A percentile compares a stretch with the other conserved stretches of the same genome.
phyloP scores from a whole-genome alignment of 2,329 filamentous ascomycete species.

The Dactylellina parvicollis region DNA sequence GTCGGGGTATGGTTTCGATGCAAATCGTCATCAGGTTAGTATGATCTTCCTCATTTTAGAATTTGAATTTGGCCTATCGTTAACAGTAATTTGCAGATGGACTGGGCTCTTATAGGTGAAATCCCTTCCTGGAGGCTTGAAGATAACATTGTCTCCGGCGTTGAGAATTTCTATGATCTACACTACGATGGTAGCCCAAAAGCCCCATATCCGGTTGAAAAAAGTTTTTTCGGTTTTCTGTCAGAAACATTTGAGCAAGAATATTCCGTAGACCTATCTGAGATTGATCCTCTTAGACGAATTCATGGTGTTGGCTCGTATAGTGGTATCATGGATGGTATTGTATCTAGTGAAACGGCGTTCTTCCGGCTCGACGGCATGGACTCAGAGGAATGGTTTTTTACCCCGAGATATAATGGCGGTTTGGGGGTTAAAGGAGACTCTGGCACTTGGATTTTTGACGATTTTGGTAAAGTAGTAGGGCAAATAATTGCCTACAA shows the following conservation, averaged over 20 bases:
- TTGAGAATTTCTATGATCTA: conserved; percentile 51
- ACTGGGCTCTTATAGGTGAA: conserved; percentile 52
- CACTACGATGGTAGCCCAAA: conserved; percentile 52
- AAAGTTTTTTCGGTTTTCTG: conserved; percentile 49
- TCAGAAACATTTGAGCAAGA: conserved; percentile 54
- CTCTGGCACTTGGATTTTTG: conserved; percentile 53
- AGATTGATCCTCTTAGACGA: conserved; percentile 44
- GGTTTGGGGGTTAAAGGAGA: conserved; percentile 48
- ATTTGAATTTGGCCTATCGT: neutral
- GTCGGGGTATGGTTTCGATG: conserved; percentile 51
- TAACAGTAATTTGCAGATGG: conserved; percentile 36
- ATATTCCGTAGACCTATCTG: conserved; percentile 44
- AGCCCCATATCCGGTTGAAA: conserved; percentile 50
- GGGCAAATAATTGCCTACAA: conserved; percentile 55
- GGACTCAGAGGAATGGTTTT: conserved; percentile 54
- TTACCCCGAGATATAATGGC: conserved; percentile 51
- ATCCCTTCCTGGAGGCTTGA: conserved; percentile 52
- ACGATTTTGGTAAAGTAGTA: conserved; percentile 53
- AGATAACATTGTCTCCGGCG: conserved; percentile 51
- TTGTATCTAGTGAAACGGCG: conserved; percentile 46
- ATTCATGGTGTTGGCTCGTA: conserved; percentile 52
- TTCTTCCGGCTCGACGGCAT: conserved; percentile 53
- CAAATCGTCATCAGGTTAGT: conserved; percentile 52
- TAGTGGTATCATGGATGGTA: conserved; percentile 53
- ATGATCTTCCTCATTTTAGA: neutral